Evolutionary conservation across 2,329 filamentous ascomycete species (phyloP), one percentile per base, ranked within the genome.

Genomic region (Cordyceps fumosorosea): DNA sequence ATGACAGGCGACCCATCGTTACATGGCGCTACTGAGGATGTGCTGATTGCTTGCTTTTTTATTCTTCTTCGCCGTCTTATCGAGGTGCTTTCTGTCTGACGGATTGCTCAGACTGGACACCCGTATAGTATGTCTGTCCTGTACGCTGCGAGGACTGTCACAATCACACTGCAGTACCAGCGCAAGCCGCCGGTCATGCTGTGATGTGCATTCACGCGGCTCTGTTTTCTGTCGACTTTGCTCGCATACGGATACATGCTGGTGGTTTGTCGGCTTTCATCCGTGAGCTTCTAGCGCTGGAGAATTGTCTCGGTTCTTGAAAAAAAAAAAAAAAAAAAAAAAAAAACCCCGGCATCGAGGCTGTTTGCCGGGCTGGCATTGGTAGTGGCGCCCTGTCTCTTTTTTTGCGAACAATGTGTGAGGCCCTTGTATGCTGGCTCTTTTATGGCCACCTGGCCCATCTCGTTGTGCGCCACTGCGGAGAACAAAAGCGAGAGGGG

Each of bases 381-480:
- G 29, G 40, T 48, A 24, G 55, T 37, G 29, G 55, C 55, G 44
- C 44, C 55, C n/a, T 34, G 11, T 56, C 18, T 29, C 47, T 37
- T 2, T 20, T n/a, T 34, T 32, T 44, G 16, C 18, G 24, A 45
- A 55, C 54, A 56, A 56, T 56, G 45, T 56, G 45, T 45, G 54
- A 45, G 40, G 24, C 54, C 18, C 40, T 55, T 42, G 53, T 20
- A 55, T 34, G 51, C 22, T 51, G 26, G 42, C 48, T 18, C 24
- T 56, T 29, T 37, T 40, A 47, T 42, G 22, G 20, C 16, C 47
- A 16, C 22, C 29, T 57, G 55, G 55, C 48, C 55, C 8, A 32
- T 50, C 26, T 16, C 45, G 45, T 18, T 45, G n/a, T 58, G 56
- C 56, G 56, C 56, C 56, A 58, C 56, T 58, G 57, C 40, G 62